Evolutionary conservation across 768 basidiomycete genomes (phyloP), one percentile per base, ranked within the genome.

Genomic region (Psilocybe sp.): DNA sequence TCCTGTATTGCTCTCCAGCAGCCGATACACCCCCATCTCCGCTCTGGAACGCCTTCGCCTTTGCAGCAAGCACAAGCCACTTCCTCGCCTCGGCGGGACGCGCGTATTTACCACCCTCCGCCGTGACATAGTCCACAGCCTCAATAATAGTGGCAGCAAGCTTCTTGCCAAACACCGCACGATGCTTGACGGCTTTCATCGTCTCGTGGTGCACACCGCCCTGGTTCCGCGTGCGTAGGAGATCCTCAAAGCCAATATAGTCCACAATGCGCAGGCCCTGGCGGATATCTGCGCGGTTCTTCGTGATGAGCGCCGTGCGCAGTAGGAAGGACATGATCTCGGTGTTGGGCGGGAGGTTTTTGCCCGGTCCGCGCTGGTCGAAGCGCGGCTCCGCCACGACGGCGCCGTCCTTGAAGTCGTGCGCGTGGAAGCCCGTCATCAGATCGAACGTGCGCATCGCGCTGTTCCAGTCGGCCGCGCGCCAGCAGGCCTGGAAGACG

Each of bases 401-500:
- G 4, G 75, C 63, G 4, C 73, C 78, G 36, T 79, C 77, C 67
- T 74, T 73, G 51, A 84, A 82, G 43, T 79, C 79, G 47, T 77
- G 73, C 1, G 64, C 58, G 51, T 75, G 77, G 56, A 79, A 81
- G 5, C 89, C 88, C 3, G 86, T 85, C 82, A 91, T 85, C 55
- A 88, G 68, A 53, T 87, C 80, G 63, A 89, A 85, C 14, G 78
- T 67, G 43, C 76, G 74, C 42, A 71, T 61, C 1, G 84, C 80
- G 15, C 72, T 72, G 19, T 61, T 69, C 87, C 86, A 91, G 64
- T 90, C 85, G 12, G 62, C 70, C 33, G 73, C 71, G 49, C 78
- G 76, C 79, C 82, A 80, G 64, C 89, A 91, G 2, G 79, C 76
- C 52, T 72, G 65, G 59, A 90, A 72, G 45, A 82, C 83, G 20